phyloP scores from a whole-genome alignment of 352 stramenopile species.

The Globisporangium yorkense region DNA sequence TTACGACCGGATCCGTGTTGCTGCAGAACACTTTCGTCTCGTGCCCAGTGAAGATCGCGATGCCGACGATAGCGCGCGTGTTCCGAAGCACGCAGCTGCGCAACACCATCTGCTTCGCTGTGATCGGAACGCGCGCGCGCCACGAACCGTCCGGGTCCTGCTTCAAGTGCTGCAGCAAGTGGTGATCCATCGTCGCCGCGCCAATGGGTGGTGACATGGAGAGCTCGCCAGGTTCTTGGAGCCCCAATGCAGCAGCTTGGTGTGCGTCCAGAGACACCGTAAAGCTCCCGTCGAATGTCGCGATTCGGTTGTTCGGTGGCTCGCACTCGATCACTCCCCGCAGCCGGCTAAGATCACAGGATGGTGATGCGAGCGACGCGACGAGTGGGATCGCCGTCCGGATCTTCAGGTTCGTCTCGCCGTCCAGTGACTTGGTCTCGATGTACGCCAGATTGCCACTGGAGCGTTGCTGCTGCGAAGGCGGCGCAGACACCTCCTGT shows the following conservation, averaged over 20 bases:
- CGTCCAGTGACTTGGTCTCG: slow-evolving; percentile 82
- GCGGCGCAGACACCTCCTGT: background rate
- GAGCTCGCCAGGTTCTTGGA: slow-evolving; percentile 8
- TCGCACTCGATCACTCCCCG: slow-evolving; percentile 65
- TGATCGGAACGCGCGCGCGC: slow-evolving; percentile 51
- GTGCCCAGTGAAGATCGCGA: slow-evolving; percentile 88
- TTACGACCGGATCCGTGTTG: slow-evolving; percentile 69
- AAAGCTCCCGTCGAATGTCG: slow-evolving; percentile 76
- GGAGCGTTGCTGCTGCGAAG: slow-evolving; percentile 8
- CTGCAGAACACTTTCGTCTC: slow-evolving; percentile 84
- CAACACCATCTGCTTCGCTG: slow-evolving; percentile 86
- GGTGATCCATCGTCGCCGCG: background rate
- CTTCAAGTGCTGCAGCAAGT: slow-evolving; percentile 21
- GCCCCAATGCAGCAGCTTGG: slow-evolving; percentile 31
- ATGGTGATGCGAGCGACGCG: slow-evolving; percentile 20
- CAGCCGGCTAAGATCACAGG: slow-evolving; percentile 34
- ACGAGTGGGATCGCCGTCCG: slow-evolving; percentile 61
- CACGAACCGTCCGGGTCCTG: slow-evolving; percentile 26
- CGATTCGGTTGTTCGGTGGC: slow-evolving; percentile 79
- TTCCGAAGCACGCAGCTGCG: slow-evolving; percentile 87
- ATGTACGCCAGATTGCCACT: slow-evolving; percentile 65
- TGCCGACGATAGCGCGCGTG: slow-evolving; percentile 70
- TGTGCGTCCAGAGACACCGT: slow-evolving; percentile 29
- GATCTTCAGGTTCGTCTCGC: slow-evolving; percentile 84
- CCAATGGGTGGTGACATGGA: background rate